These are phyloP conservation scores for Penicillium tannophilum DNA, from an alignment of 495 filamentous ascomycete genomes.

Conservation along the genomic window DNA sequence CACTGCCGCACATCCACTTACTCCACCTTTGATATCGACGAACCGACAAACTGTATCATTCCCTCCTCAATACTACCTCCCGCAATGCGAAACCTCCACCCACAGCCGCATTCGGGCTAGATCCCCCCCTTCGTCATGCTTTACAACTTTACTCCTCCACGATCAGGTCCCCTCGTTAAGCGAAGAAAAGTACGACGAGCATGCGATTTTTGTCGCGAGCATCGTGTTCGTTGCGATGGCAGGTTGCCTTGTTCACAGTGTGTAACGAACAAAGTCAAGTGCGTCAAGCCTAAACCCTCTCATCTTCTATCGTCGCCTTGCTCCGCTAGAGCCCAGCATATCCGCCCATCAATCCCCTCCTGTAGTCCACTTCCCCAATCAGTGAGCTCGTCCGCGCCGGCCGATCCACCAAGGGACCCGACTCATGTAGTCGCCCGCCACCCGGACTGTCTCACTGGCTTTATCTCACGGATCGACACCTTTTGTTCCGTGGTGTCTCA, in stretches of 20 bases:
- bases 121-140: background rate
- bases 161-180: background rate
- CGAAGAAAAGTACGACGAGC: constrained; percentile 13
- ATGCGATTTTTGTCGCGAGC: constrained; percentile 32
- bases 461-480: constrained; percentile 32
- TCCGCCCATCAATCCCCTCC: background rate
- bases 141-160: background rate
- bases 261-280: constrained; percentile 23
- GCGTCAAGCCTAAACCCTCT: constrained; percentile 10
- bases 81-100: background rate
- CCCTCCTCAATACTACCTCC: background rate
- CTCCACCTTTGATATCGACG: background rate
- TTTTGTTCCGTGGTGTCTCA: constrained; percentile 33
- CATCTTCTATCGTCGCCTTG: constrained; percentile 7
- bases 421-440: background rate
- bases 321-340: background rate
- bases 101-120: background rate
- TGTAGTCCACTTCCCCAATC: background rate
- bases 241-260: constrained; percentile 30
- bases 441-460: constrained; percentile 32
- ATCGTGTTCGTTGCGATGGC: constrained; percentile 34
- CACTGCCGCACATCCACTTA: background rate
- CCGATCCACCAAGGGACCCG: background rate
- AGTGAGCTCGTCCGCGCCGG: background rate
- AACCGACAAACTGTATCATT: background rate